Evolutionary conservation across 768 basidiomycete species (phyloP).

Genomic region (Phanerochaete sordida): DNA sequence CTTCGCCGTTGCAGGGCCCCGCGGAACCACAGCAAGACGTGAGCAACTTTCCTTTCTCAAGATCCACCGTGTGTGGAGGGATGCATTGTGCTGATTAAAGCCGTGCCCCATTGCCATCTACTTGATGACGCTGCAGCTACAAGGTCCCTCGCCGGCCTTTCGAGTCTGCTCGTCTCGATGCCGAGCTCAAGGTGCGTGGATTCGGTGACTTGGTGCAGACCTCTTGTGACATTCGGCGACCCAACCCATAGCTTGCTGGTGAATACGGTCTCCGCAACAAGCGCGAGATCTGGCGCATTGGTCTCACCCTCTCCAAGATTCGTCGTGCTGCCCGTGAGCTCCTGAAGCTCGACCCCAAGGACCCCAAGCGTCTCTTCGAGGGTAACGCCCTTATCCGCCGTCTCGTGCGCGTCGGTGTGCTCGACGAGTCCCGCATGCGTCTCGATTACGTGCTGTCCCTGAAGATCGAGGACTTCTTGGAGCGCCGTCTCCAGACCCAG

Average conservation of each 20-base stretch:
- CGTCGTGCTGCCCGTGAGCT: constrained; percentile 99
- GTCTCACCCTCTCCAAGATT: constrained; percentile 97
- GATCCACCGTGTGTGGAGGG: constrained; percentile 65
- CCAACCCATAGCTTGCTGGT: constrained; percentile 98
- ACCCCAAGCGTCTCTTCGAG: constrained; percentile 99
- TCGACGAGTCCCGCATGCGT: constrained; percentile 98
- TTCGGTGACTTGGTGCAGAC: neutral
- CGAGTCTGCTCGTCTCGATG: constrained; percentile 97
- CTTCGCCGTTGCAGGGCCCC: constrained; percentile 61
- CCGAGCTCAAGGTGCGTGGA: constrained; percentile 89
- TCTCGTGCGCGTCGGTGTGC: constrained; percentile 98
- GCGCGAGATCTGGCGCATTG: constrained; percentile 99
- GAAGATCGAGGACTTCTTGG: constrained; percentile 99
- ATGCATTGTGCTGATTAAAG: constrained; percentile 58
- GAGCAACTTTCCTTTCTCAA: constrained; percentile 56
- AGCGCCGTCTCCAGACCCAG: constrained; percentile 97
- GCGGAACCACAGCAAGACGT: constrained; percentile 93
- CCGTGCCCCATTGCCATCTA: constrained; percentile 56
- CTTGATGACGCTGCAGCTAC: constrained; percentile 66
- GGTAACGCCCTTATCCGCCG: constrained; percentile 95
- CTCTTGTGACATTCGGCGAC: too few species aligned
- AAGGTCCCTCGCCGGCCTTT: constrained; percentile 98
- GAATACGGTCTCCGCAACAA: constrained; percentile 99
- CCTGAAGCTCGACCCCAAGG: constrained; percentile 98
- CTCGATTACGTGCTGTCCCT: constrained; percentile 99